phyloP scores from a whole-genome alignment of 768 basidiomycete genomes.

The Rhodotorula taiwanensis region DNA sequence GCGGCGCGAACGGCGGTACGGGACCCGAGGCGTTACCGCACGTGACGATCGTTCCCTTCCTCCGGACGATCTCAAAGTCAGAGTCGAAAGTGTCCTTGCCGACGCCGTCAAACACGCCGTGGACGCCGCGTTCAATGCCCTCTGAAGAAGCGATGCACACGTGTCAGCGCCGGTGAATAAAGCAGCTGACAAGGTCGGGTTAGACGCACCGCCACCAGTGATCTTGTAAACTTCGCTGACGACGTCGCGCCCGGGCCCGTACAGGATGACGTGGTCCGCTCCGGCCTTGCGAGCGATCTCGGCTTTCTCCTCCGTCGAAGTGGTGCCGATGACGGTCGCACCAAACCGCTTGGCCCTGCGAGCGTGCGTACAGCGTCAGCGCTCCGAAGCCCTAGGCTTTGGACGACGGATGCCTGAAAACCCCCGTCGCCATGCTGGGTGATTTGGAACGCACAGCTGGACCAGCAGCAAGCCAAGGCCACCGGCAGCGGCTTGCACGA shows the following conservation, averaged over 20 bases:
- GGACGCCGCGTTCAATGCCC: slow-evolving; percentile 48
- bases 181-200: neutral
- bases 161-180: too few species aligned
- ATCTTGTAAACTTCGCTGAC: slow-evolving; percentile 51
- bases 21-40: slow-evolving; percentile 88
- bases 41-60: slow-evolving; percentile 83
- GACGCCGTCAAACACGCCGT: slow-evolving; percentile 90
- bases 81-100: slow-evolving; percentile 79
- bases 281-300: slow-evolving; percentile 69
- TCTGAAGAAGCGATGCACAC: slow-evolving; percentile 22
- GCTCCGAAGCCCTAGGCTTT: too few species aligned
- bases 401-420: too few species aligned
- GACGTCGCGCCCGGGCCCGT: slow-evolving; percentile 60
- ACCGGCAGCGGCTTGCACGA: slow-evolving; percentile 80
- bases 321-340: slow-evolving; percentile 86
- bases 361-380: too few species aligned
- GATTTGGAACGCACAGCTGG: slow-evolving; percentile 41
- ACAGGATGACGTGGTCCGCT: slow-evolving; percentile 79
- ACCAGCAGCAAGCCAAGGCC: slow-evolving; percentile 58
- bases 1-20: slow-evolving; percentile 65
- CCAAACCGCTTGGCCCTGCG: slow-evolving; percentile 67
- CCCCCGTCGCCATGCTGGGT: too few species aligned
- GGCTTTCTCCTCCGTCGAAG: slow-evolving; percentile 76
- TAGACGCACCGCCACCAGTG: slow-evolving; percentile 19
- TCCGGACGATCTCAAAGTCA: slow-evolving; percentile 39